phyloP scores from a whole-genome alignment of 306 rosid genomes.

The Quercus robur region DNA sequence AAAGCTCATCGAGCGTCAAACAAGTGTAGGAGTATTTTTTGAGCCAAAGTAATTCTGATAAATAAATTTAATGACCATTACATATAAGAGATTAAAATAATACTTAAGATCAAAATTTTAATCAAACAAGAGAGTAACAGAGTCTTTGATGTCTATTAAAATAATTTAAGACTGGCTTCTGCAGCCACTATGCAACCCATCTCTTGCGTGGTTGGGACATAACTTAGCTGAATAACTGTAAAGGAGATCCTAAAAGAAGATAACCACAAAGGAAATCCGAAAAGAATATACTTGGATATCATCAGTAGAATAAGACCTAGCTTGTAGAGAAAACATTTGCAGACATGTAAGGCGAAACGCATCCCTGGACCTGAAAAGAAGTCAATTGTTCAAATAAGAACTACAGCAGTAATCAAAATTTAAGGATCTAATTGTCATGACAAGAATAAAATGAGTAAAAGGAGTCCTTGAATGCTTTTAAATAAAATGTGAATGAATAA shows the following conservation, averaged over 20 bases:
- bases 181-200: background rate
- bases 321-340: slow-evolving; percentile 50
- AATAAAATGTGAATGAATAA: background rate
- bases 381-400: slow-evolving; percentile 12
- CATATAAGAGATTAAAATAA: background rate
- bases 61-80: background rate
- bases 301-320: slow-evolving; percentile 15
- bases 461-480: background rate
- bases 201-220: background rate
- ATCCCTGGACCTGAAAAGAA: slow-evolving; percentile 66
- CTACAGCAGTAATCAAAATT: background rate
- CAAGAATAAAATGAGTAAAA: background rate
- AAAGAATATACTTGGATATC: background rate
- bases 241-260: background rate
- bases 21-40: background rate
- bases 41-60: background rate
- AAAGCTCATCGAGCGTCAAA: background rate
- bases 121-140: background rate
- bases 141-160: background rate
- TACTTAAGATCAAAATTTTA: background rate
- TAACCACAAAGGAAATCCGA: background rate
- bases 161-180: background rate
- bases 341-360: slow-evolving; percentile 71
- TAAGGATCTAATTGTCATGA: slow-evolving; percentile 1
- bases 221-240: background rate